phyloP scores from a whole-genome alignment of 805 yeast species.

The Candida germanica region DNA sequence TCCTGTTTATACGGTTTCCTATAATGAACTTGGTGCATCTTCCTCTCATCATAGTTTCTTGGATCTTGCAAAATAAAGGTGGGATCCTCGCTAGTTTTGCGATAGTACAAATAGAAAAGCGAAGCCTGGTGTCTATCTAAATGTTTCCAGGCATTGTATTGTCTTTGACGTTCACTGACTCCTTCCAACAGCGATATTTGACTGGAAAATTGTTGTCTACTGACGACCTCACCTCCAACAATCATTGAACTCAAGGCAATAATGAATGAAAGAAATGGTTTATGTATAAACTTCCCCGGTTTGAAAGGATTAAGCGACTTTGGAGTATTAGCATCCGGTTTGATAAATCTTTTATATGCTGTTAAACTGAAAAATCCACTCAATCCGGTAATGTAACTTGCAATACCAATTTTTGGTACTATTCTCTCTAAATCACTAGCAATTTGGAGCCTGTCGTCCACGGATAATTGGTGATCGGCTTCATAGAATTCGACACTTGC shows the following conservation, averaged over 20 bases:
- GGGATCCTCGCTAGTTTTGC: conserved; percentile 49
- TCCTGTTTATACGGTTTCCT: conserved; percentile 12
- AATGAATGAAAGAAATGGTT: conserved; percentile 32
- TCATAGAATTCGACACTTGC: conserved; percentile 39
- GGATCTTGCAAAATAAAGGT: conserved; percentile 57
- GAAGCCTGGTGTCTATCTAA: conserved; percentile 36
- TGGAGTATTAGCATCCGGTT: neutral
- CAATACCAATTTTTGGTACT: conserved; percentile 21
- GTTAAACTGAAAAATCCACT: conserved; percentile 32
- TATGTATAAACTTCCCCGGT: conserved; percentile 17
- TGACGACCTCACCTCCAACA: conserved; percentile 22
- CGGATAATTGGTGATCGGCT: conserved; percentile 34
- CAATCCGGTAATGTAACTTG: conserved; percentile 26
- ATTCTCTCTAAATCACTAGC: conserved; percentile 28
- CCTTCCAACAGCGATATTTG: conserved; percentile 17
- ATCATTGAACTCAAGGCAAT: conserved; percentile 28
- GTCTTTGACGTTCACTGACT: conserved; percentile 11
- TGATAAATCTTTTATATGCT: conserved; percentile 16
- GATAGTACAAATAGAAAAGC: conserved; percentile 46
- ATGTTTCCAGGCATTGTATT: conserved; percentile 32
- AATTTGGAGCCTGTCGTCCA: conserved; percentile 28
- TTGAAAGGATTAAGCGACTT: conserved; percentile 1
- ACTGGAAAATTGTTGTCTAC: conserved; percentile 20
- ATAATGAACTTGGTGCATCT: conserved; percentile 28
- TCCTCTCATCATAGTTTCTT: conserved; percentile 23